These are phyloP conservation scores for Diaporthe sp. DNA, from an alignment of 2,329 filamentous ascomycete species.

Conservation along the genomic window DNA sequence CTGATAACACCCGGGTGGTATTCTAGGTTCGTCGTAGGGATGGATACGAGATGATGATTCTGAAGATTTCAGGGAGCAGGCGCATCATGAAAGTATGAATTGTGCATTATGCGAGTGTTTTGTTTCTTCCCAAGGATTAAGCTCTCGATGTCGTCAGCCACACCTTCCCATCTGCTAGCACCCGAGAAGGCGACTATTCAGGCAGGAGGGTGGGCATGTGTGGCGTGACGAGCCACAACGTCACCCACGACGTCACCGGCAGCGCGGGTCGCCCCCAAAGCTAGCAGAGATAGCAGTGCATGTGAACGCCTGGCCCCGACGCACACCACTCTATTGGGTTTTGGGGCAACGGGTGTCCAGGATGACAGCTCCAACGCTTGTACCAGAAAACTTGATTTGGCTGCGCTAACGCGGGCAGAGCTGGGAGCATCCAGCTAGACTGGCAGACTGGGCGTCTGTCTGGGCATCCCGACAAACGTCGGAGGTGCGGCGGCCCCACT, in stretches of 20 bases:
- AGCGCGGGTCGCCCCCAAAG: conserved; percentile 9
- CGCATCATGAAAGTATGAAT: not conserved
- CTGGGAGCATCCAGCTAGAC: not conserved
- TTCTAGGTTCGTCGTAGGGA: not conserved
- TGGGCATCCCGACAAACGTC: conserved; percentile 14
- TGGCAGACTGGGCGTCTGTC: conserved; percentile 1
- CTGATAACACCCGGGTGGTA: not conserved
- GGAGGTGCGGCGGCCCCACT: conserved; percentile 15
- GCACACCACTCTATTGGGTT: not conserved
- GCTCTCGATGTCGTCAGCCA: conserved; percentile 37
- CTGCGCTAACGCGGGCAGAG: conserved; percentile 6
- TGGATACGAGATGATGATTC: not conserved
- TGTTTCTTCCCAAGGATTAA: not conserved
- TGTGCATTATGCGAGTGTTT: too few species aligned
- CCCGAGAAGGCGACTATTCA: too few species aligned
- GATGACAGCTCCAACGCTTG: conserved; percentile 10
- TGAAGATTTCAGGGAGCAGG: not conserved
- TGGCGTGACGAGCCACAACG: conserved; percentile 41
- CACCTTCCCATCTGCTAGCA: conserved; percentile 22
- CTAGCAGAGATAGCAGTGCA: not conserved
- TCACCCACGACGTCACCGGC: conserved; percentile 40
- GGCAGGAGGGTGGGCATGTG: conserved; percentile 22
- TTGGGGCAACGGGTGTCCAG: not conserved
- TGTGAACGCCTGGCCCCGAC: not conserved
- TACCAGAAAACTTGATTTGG: conserved; percentile 22